Evolutionary conservation across 768 basidiomycete genomes (phyloP).

Genomic region (Kwoniella europaea): DNA sequence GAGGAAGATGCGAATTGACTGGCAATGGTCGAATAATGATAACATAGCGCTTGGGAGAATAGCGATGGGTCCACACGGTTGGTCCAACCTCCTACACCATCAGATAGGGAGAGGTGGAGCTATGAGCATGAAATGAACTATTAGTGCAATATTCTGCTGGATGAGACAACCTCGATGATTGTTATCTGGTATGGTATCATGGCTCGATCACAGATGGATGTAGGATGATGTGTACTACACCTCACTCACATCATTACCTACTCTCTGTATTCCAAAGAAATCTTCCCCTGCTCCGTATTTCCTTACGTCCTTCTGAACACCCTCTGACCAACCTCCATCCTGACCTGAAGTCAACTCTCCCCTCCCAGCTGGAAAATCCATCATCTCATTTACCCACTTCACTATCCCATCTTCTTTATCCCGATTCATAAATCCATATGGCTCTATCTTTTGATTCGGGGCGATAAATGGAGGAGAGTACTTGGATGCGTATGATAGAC

Average conservation of each 20-base stretch:
- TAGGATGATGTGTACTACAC: too few species aligned
- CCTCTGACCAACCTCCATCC: slow-evolving; percentile 43
- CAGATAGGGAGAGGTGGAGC: slow-evolving; percentile 74
- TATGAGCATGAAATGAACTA: background rate
- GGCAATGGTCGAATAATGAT: slow-evolving; percentile 61
- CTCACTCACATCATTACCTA: slow-evolving; percentile 38
- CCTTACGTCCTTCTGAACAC: slow-evolving; percentile 27
- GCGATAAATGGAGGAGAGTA: slow-evolving; percentile 54
- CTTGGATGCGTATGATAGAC: slow-evolving; percentile 55
- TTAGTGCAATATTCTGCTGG: background rate
- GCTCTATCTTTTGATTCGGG: slow-evolving; percentile 21
- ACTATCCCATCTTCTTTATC: slow-evolving; percentile 28
- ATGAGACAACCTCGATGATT: too few species aligned
- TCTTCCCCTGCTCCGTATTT: slow-evolving; percentile 57
- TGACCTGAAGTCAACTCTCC: slow-evolving; percentile 40
- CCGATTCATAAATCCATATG: slow-evolving; percentile 41
- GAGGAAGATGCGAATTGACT: slow-evolving; percentile 17
- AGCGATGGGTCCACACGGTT: slow-evolving; percentile 82
- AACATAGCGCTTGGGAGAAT: slow-evolving; percentile 91
- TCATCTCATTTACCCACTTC: slow-evolving; percentile 50
- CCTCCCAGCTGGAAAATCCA: slow-evolving; percentile 46
- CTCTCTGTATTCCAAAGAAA: slow-evolving; percentile 51
- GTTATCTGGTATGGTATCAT: too few species aligned
- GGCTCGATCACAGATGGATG: too few species aligned
- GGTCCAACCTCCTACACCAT: slow-evolving; percentile 93